Percentiles rank a stretch among this genome's conserved stretches.
phyloP scores from a whole-genome alignment of 768 basidiomycete genomes.

The Suillus spraguei region DNA sequence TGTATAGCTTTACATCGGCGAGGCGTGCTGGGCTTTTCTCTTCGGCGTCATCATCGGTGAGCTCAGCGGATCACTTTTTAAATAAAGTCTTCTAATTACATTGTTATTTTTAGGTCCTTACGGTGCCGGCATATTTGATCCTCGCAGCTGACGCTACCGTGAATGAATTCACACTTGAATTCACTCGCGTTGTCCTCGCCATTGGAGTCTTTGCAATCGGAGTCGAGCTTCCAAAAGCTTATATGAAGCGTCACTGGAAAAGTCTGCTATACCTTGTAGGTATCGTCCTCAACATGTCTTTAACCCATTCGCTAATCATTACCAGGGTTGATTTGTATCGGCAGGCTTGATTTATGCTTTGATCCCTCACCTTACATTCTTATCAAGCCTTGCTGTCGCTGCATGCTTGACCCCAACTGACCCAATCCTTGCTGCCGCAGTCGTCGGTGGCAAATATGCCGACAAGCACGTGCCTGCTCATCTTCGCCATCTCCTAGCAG shows the following conservation, averaged over 20 bases:
- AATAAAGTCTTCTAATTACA: slow-evolving; percentile 1
- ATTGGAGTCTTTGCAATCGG: slow-evolving; percentile 98
- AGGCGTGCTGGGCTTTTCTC: slow-evolving; percentile 94
- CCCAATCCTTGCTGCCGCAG: slow-evolving; percentile 43
- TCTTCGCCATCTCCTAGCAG: slow-evolving; percentile 63
- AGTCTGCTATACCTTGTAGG: slow-evolving; percentile 83
- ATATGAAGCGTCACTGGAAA: slow-evolving; percentile 92
- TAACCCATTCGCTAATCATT: slow-evolving; percentile 12
- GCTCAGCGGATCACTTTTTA: slow-evolving; percentile 23
- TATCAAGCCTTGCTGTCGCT: slow-evolving; percentile 86
- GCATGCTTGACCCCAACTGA: slow-evolving; percentile 90
- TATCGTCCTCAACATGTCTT: slow-evolving; percentile 19
- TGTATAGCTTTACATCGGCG: slow-evolving; percentile 83
- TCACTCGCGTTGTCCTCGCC: slow-evolving; percentile 89
- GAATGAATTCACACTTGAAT: slow-evolving; percentile 86
- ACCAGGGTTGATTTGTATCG: slow-evolving; percentile 91
- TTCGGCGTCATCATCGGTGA: slow-evolving; percentile 89
- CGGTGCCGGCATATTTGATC: slow-evolving; percentile 79
- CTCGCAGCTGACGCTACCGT: slow-evolving; percentile 51
- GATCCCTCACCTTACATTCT: slow-evolving; percentile 86
- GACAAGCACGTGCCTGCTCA: slow-evolving; percentile 95
- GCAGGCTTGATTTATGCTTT: slow-evolving; percentile 90
- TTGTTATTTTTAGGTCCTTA: slow-evolving; percentile 64
- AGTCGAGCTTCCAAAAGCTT: slow-evolving; percentile 95
- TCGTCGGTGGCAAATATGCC: slow-evolving; percentile 94